Percentiles rank a stretch among this genome's conserved stretches.
phyloP scores from a whole-genome alignment of 2,329 filamentous ascomycete species.

The Grosmannia penicillata region DNA sequence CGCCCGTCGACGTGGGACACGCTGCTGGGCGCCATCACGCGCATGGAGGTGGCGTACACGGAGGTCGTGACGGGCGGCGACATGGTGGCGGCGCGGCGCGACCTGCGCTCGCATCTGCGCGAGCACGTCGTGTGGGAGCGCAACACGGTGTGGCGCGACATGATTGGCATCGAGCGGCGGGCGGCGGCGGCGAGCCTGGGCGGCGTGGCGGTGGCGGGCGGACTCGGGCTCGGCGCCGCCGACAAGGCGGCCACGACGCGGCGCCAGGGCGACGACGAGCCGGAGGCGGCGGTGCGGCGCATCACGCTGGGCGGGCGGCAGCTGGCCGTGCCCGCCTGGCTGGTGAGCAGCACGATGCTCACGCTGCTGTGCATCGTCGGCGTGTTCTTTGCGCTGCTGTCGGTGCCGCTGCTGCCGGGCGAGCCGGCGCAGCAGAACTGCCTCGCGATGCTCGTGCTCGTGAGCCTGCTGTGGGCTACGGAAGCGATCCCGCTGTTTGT shows the following conservation, averaged over 20 bases:
- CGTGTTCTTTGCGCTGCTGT: constrained; percentile 61
- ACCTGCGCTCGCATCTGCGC: constrained; percentile 76
- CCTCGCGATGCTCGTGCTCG: constrained; percentile 81
- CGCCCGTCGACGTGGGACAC: constrained; percentile 52
- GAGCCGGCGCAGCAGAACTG: constrained; percentile 90
- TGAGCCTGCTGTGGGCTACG: constrained; percentile 90
- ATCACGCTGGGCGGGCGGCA: constrained; percentile 58
- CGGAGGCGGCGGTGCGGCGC: constrained; percentile 15
- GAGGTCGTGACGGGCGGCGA: constrained; percentile 74
- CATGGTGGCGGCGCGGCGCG: constrained; percentile 58
- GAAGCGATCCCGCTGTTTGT: constrained; percentile 97
- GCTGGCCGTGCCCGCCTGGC: constrained; percentile 63
- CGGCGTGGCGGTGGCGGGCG: constrained; percentile 12
- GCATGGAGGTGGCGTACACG: constrained; percentile 69
- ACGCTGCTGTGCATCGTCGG: constrained; percentile 55
- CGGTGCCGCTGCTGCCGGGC: constrained; percentile 40
- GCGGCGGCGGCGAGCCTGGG: constrained; percentile 88
- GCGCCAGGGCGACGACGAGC: constrained; percentile 73
- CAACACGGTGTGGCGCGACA: constrained; percentile 96
- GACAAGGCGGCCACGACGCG: constrained; percentile 46
- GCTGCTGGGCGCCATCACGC: constrained; percentile 56
- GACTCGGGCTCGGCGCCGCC: constrained; percentile 2
- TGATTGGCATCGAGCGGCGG: constrained; percentile 94
- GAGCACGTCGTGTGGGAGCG: constrained; percentile 98
- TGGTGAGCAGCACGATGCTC: constrained; percentile 70